Percentiles rank a stretch among this genome's conserved stretches.
Evolutionary conservation across 1,284 basidiomycete species (phyloP).

Genomic region (Sanghuangporus sanghuang): DNA sequence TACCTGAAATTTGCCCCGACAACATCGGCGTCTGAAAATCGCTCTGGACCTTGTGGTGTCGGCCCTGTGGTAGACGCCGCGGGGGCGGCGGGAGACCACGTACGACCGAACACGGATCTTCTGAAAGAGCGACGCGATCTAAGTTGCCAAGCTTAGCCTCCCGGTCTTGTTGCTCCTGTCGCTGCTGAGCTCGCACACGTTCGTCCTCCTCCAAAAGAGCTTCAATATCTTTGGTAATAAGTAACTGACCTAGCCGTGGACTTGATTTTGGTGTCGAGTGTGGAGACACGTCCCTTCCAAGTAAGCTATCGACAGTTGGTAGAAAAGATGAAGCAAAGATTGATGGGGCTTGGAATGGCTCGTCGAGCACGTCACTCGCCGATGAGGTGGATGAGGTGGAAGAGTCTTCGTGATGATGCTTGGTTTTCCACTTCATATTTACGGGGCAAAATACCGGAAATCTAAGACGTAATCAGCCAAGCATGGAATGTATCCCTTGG

Average conservation of each 20-base stretch:
- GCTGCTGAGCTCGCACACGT: constrained; percentile 21
- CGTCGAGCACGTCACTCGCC: background rate
- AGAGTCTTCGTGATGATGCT: constrained; percentile 3
- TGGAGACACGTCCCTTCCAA: background rate
- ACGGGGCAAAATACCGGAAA: background rate
- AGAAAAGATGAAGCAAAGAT: background rate
- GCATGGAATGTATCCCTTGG: background rate
- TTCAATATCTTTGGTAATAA: constrained; percentile 57
- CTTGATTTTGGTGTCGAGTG: background rate
- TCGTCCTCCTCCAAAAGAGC: constrained; percentile 59
- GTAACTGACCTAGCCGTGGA: constrained; percentile 24
- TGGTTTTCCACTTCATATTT: constrained; percentile 9
- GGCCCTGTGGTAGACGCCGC: constrained; percentile 17
- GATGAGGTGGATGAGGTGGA: background rate
- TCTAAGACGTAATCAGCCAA: background rate
- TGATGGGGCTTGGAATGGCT: background rate
- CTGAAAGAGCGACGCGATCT: background rate
- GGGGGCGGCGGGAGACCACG: constrained; percentile 36
- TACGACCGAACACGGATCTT: constrained; percentile 1
- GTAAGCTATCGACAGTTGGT: background rate
- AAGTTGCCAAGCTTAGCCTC: background rate
- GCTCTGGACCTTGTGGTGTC: background rate
- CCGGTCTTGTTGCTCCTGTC: background rate
- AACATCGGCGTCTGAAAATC: background rate
- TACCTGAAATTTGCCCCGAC: background rate